Percentiles rank a stretch among this genome's conserved stretches.
These are phyloP conservation scores for Aspergillus piperis DNA, from an alignment of 2,329 filamentous ascomycete genomes.

Conservation along the genomic window DNA sequence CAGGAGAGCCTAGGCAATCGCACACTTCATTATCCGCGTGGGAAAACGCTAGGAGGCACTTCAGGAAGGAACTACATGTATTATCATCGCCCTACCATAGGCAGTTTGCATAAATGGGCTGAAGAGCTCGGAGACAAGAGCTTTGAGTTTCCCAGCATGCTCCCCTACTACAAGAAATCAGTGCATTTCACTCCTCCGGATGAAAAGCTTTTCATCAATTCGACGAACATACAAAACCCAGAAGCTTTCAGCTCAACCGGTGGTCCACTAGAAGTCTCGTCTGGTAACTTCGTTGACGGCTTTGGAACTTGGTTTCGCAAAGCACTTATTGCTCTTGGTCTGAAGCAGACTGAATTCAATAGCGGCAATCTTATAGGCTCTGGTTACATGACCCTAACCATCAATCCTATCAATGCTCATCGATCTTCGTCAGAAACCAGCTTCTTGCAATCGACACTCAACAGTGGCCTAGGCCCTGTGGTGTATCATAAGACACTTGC, in stretches of 20 bases:
- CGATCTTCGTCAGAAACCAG: constrained; percentile 19
- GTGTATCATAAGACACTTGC: constrained; percentile 50
- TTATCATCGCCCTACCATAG: constrained; percentile 32
- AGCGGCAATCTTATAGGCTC: constrained; percentile 28
- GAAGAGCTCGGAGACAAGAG: constrained; percentile 38
- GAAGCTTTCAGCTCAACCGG: constrained; percentile 21
- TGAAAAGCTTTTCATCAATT: constrained; percentile 23
- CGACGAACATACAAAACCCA: constrained; percentile 25
- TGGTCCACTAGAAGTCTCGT: constrained; percentile 38
- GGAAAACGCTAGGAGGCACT: constrained; percentile 30
- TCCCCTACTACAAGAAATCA: constrained; percentile 31
- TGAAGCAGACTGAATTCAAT: constrained; percentile 29
- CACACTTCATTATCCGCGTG: constrained; percentile 27
- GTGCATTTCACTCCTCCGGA: constrained; percentile 31
- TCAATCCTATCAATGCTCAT: constrained; percentile 29
- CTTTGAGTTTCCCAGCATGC: constrained; percentile 30
- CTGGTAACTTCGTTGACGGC: constrained; percentile 28
- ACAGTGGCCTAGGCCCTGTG: constrained; percentile 32
- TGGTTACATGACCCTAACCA: constrained; percentile 32
- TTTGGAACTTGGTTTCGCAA: constrained; percentile 31
- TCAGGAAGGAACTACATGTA: constrained; percentile 29
- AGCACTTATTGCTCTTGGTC: constrained; percentile 31
- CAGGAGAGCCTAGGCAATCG: constrained; percentile 19
- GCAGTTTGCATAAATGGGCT: constrained; percentile 37
- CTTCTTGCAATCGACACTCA: constrained; percentile 22